Base-by-base conservation (phyloP, 306 rosid species). In the Sindora glabra region DNA sequence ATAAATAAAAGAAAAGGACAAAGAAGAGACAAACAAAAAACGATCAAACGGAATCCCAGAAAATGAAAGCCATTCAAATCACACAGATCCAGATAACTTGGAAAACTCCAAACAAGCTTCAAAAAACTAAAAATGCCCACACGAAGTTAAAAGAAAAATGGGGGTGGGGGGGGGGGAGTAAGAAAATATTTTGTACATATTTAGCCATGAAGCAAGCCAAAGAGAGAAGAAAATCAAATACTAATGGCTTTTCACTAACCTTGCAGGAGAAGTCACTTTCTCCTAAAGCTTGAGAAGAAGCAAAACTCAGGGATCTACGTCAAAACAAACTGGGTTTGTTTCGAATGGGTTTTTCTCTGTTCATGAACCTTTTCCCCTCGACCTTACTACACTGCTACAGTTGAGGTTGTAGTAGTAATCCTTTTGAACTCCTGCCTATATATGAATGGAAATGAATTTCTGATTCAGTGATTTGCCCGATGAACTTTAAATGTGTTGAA, bases 251-350 rank as follows among this genome's bases (percentile, higher is more conserved):
- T 59, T 59, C 51, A 62, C 74, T 41, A 44, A 77, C 92, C 80
- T 81, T 56, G 26, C 27, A 47, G 32, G 78, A 77, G 67, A 71
- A 54, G 84, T 81, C 88, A 42, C 77, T 81, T 68, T 75, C 81
- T 62, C 10, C 18, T 48, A 56, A 75, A 78, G 64, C 55, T n/a
- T 40, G 40, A 62, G 36, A 73, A 44, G 32, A 33, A 39, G 42
- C 48, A 3, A 18, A 39, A 15, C 53, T 10, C 57, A 55, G 51
- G n/a, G n/a, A 72, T 79, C 69, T 65, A 60, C 26, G 37, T 70
- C 58, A 30, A 62, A 64, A 53, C 37, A 21, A 68, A 75, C 57
- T 22, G 47, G 22, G 15, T 42, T 9, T 26, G 8, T 36, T 52
- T 57, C 22, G 47, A 39, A 54, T 34, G 34, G 60, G 67, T 24